phyloP scores from a whole-genome alignment of 1,139 yeast species.

The Arxiozyma telluris region DNA sequence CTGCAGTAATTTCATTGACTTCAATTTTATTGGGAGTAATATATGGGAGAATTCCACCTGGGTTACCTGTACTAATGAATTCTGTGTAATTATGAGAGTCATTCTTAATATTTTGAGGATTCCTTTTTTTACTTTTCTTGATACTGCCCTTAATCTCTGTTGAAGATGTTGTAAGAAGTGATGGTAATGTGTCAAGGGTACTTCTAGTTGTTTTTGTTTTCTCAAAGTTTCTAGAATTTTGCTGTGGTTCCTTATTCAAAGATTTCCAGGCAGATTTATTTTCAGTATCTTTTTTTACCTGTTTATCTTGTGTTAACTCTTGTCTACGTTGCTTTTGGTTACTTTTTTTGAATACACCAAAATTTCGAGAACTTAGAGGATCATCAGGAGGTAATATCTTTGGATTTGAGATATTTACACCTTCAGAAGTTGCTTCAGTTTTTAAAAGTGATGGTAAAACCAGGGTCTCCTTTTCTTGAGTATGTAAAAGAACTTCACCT shows the following conservation, averaged over 20 bases:
- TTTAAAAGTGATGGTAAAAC: constrained; percentile 16
- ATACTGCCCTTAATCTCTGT: constrained; percentile 7
- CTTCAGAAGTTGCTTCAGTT: background rate
- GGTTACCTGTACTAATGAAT: constrained; percentile 18
- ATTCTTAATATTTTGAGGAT: background rate
- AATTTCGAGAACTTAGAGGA: constrained; percentile 7
- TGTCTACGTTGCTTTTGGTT: constrained; percentile 24
- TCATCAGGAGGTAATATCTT: background rate
- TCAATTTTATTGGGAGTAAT: constrained; percentile 9
- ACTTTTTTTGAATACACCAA: constrained; percentile 18
- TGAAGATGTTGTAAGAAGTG: constrained; percentile 14
- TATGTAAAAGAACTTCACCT: constrained; percentile 9
- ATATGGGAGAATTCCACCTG: constrained; percentile 17
- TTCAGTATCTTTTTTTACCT: constrained; percentile 11
- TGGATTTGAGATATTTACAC: background rate
- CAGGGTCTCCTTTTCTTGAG: constrained; percentile 1
- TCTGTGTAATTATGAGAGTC: constrained; percentile 9
- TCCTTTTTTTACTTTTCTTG: constrained; percentile 11
- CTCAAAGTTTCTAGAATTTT: background rate
- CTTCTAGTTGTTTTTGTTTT: background rate
- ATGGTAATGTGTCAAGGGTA: constrained; percentile 13
- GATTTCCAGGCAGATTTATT: constrained; percentile 17
- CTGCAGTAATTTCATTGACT: constrained; percentile 8
- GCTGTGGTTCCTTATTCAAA: background rate
- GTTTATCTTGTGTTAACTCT: background rate